A percentile compares a stretch with the other conserved stretches of the same genome.
Evolutionary conservation across 2,329 filamentous ascomycete genomes (phyloP).

Genomic region (Penicillium brasilianum): DNA sequence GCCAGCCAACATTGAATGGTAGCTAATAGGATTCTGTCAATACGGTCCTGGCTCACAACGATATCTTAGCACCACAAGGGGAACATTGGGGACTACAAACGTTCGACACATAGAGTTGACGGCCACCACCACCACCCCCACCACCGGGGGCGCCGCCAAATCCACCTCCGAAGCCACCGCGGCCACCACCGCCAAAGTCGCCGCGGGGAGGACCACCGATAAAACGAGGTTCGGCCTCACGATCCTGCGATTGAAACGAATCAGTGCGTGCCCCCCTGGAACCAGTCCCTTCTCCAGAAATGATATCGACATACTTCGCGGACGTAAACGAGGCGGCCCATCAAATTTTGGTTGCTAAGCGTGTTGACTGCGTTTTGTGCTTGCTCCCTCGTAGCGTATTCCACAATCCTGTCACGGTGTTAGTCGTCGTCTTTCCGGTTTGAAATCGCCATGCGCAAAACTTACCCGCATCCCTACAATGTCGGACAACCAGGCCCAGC

Average conservation of each 20-base stretch:
- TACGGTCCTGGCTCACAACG: conserved; percentile 17
- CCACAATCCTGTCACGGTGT: conserved; percentile 80
- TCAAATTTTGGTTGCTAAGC: conserved; percentile 98
- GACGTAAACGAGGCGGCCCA: conserved; percentile 98
- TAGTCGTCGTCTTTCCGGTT: not conserved
- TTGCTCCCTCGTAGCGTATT: conserved; percentile 99
- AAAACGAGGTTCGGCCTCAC: conserved; percentile 96
- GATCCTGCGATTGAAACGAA: conserved; percentile 68
- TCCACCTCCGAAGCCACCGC: conserved; percentile 58
- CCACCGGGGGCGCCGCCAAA: conserved; percentile 54
- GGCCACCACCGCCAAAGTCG: conserved; percentile 62
- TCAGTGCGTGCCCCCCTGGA: conserved; percentile 1
- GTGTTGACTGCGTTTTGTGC: conserved; percentile 96
- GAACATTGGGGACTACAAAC: conserved; percentile 68
- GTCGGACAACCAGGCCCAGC: conserved; percentile 86
- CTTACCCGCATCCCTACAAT: conserved; percentile 99
- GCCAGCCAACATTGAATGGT: conserved; percentile 96
- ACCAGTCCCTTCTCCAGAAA: not conserved
- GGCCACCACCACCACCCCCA: conserved; percentile 62
- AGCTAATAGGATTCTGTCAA: conserved; percentile 64
- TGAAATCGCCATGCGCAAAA: conserved; percentile 33
- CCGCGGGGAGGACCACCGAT: conserved; percentile 74
- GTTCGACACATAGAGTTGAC: conserved; percentile 97
- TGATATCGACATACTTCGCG: conserved; percentile 72
- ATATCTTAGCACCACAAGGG: conserved; percentile 20